These are phyloP conservation scores for Amanita rubescens DNA, from an alignment of 768 basidiomycete genomes.

Conservation along the genomic window DNA sequence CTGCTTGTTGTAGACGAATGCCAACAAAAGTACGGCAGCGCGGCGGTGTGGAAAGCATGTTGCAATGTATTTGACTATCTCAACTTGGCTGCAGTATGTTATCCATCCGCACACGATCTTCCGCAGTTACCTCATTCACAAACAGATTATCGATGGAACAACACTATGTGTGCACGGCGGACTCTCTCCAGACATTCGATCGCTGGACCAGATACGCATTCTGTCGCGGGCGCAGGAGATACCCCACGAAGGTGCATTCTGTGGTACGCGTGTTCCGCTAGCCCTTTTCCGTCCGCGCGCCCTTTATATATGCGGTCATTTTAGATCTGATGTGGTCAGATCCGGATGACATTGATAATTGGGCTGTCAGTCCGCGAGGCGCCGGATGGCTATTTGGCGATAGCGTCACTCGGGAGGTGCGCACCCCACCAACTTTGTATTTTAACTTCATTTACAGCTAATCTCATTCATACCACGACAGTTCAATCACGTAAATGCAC, in stretches of 20 bases:
- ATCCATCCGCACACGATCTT: neutral
- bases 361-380: constrained; percentile 95
- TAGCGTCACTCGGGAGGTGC: constrained; percentile 76
- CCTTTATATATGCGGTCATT: neutral
- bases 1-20: constrained; percentile 74
- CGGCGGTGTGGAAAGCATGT: constrained; percentile 95
- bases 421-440: too few species aligned
- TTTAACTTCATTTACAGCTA: too few species aligned
- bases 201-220: constrained; percentile 90
- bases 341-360: constrained; percentile 89
- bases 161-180: constrained; percentile 95
- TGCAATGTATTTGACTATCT: constrained; percentile 95
- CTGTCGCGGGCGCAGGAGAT: constrained; percentile 95
- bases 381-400: constrained; percentile 95
- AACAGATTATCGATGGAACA: constrained; percentile 90
- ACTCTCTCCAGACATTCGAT: constrained; percentile 91
- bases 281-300: neutral
- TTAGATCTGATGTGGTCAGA: constrained; percentile 98
- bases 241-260: constrained; percentile 98
- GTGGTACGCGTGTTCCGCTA: constrained; percentile 41
- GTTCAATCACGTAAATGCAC: constrained; percentile 91
- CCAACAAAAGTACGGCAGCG: constrained; percentile 94
- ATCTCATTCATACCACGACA: constrained; percentile 19
- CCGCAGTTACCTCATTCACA: neutral
- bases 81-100: constrained; percentile 83